Evolutionary conservation across 2,329 filamentous ascomycete genomes (phyloP).

Genomic region (Xylaria sp.): DNA sequence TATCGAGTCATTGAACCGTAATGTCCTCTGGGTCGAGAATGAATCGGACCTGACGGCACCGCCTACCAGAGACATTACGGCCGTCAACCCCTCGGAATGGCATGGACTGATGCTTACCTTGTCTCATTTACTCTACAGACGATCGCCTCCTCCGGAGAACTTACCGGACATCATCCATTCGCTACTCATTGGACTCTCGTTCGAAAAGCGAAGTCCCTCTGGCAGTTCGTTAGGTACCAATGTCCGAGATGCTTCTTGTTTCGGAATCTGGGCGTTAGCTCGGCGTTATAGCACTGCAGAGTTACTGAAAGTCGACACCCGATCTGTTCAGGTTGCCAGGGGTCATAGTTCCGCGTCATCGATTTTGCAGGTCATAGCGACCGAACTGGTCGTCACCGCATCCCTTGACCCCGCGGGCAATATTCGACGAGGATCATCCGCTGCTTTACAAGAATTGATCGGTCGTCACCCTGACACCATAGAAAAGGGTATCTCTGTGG

Average conservation of each 20-base stretch:
- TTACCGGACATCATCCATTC: conserved; percentile 71
- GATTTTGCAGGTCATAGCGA: conserved; percentile 72
- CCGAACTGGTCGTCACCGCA: conserved; percentile 73
- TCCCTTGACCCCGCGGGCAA: conserved; percentile 89
- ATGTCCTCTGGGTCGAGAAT: conserved; percentile 49
- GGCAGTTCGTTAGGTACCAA: conserved; percentile 84
- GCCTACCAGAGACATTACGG: conserved; percentile 56
- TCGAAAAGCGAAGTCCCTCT: conserved; percentile 81
- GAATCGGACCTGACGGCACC: conserved; percentile 31
- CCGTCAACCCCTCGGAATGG: conserved; percentile 80
- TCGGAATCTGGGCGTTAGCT: conserved; percentile 90
- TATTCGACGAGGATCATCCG: conserved; percentile 85
- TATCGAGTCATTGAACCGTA: conserved; percentile 60
- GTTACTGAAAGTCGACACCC: conserved; percentile 56
- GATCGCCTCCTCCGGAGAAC: conserved; percentile 66
- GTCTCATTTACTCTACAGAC: conserved; percentile 78
- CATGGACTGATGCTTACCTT: conserved; percentile 87
- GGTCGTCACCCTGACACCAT: conserved; percentile 87
- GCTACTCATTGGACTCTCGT: conserved; percentile 72
- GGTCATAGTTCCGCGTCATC: conserved; percentile 37
- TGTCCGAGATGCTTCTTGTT: conserved; percentile 91
- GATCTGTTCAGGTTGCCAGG: conserved; percentile 40
- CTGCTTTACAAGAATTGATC: conserved; percentile 88
- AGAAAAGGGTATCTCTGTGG: conserved; percentile 72
- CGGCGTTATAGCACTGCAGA: conserved; percentile 80